Conservation (phyloP, 2,329 filamentous ascomycete species). For the Colletotrichum paranaense region DNA sequence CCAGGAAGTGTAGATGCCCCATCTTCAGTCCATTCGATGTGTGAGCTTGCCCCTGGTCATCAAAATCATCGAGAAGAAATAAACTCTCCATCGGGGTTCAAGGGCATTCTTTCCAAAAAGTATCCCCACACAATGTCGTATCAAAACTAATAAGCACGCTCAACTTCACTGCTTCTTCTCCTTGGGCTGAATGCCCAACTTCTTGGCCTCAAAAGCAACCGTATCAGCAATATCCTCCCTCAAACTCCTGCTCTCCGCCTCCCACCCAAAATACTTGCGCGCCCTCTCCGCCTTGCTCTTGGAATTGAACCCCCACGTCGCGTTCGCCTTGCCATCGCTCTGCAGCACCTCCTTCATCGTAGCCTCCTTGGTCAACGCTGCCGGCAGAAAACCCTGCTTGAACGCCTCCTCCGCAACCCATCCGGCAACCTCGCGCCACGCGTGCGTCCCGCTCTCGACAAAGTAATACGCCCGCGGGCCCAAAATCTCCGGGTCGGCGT, state of each 20-base stretch:
- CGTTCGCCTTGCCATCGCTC: constrained; percentile 39
- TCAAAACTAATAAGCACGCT: too few relatives aligned
- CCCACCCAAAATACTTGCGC: constrained; percentile 59
- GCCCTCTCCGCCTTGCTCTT: constrained; percentile 56
- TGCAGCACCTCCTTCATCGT: constrained; percentile 44
- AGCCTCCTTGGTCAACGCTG: constrained; percentile 42
- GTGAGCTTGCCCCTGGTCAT: background rate
- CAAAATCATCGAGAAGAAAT: background rate
- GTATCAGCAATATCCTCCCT: constrained; percentile 51
- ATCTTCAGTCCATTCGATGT: background rate
- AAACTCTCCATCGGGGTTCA: background rate
- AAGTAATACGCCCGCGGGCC: constrained; percentile 75
- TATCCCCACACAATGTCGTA: too few relatives aligned
- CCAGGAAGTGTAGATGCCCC: background rate
- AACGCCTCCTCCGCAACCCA: constrained; percentile 68
- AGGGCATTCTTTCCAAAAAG: too few relatives aligned
- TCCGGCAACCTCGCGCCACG: constrained; percentile 70
- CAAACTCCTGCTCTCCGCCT: constrained; percentile 48
- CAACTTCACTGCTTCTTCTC: constrained; percentile 34
- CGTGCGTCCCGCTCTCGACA: constrained; percentile 69
- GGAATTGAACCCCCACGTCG: constrained; percentile 54
- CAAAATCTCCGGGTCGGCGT: constrained; percentile 70
- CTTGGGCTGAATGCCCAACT: constrained; percentile 47
- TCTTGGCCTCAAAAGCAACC: constrained; percentile 52
- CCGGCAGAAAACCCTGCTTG: constrained; percentile 46